Evolutionary conservation across 495 filamentous ascomycete genomes (phyloP).

Genomic region (Neurospora sp.): DNA sequence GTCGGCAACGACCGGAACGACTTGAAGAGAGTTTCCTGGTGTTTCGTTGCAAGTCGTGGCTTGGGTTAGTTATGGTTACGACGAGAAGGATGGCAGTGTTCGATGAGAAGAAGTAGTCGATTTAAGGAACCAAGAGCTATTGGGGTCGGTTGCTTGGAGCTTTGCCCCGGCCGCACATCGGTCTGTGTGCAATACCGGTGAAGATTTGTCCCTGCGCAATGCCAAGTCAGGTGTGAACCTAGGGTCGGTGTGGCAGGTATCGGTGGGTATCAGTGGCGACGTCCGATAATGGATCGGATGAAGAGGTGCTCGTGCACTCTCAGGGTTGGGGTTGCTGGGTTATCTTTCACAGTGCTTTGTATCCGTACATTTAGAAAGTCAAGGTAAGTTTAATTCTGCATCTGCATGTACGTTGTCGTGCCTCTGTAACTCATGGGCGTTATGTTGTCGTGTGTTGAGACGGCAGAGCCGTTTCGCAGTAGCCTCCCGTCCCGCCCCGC

Average conservation of each 20-base stretch:
- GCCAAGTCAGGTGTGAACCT: neutral
- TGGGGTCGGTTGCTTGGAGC: neutral
- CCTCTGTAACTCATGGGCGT: neutral
- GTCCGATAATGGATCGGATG: neutral
- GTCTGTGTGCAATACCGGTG: neutral
- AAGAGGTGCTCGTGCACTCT: neutral
- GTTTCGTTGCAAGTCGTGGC: neutral
- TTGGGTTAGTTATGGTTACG: neutral
- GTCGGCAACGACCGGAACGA: neutral
- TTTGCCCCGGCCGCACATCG: neutral
- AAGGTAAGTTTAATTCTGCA: neutral
- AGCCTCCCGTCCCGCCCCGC: neutral
- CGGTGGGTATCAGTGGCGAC: neutral
- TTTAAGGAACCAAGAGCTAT: neutral
- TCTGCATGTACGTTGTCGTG: neutral
- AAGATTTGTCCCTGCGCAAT: neutral
- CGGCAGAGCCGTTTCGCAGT: neutral
- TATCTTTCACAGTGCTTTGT: neutral
- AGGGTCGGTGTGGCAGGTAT: neutral
- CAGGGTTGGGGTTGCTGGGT: neutral
- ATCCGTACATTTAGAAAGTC: neutral
- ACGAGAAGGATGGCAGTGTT: neutral
- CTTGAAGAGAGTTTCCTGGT: neutral
- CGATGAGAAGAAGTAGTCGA: neutral
- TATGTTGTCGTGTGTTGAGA: neutral